Conservation (phyloP, 768 basidiomycete species). For the Leccinum uliginosum region DNA sequence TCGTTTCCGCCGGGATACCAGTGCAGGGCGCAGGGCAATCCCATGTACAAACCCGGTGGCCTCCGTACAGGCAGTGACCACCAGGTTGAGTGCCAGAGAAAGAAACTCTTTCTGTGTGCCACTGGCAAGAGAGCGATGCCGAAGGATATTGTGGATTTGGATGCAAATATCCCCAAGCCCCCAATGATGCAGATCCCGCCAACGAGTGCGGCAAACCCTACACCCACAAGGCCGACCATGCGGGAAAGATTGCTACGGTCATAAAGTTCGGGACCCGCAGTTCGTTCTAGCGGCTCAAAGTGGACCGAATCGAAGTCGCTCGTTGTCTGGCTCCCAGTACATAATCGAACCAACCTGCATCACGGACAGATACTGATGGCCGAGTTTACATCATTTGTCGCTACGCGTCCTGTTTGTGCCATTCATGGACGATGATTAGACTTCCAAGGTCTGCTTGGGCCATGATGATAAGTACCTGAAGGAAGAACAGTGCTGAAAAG, state of each 20-base stretch:
- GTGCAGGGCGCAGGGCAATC: conserved; percentile 25
- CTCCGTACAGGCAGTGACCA: conserved; percentile 28
- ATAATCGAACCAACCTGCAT: no score
- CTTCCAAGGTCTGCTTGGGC: no score
- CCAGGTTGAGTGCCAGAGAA: conserved; percentile 23
- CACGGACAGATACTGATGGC: no score
- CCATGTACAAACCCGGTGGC: conserved; percentile 28
- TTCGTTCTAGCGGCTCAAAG: conserved; percentile 16
- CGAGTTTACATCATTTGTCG: no score
- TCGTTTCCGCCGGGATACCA: conserved; percentile 23
- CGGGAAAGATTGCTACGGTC: conserved; percentile 26
- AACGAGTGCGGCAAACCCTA: conserved; percentile 21
- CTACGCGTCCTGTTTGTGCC: no score
- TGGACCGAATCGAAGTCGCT: conserved; percentile 20
- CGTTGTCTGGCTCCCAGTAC: not conserved
- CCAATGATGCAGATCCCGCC: conserved; percentile 21
- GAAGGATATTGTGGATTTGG: conserved; percentile 20
- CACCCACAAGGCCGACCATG: conserved; percentile 21
- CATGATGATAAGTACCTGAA: no score
- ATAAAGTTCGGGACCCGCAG: conserved; percentile 23
- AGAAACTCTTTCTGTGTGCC: conserved; percentile 18
- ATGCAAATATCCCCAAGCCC: conserved; percentile 22
- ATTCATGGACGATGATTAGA: no score
- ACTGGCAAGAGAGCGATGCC: conserved; percentile 19
- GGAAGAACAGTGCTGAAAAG: no score